phyloP scores from a whole-genome alignment of 108 stramenopile genomes.

The Fistulifera pelliculosa region DNA sequence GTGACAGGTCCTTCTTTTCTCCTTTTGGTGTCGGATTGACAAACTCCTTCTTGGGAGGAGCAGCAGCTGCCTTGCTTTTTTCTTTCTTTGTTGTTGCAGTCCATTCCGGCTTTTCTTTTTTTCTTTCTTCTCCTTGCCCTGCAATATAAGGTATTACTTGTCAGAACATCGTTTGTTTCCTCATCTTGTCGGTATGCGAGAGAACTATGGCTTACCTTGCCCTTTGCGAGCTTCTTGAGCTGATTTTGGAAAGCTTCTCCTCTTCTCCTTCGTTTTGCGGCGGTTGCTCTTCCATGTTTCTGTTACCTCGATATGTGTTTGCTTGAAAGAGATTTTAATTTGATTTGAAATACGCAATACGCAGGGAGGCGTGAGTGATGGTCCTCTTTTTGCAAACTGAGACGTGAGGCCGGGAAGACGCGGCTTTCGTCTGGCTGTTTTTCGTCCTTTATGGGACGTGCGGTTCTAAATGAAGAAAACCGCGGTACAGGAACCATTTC shows the following conservation, averaged over 20 bases:
- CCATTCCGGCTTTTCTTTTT: conserved; percentile 84
- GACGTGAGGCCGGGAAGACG: too few species aligned
- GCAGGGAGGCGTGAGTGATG: too few species aligned
- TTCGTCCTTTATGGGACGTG: too few species aligned
- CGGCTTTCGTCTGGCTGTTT: too few species aligned
- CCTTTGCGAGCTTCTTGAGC: conserved; percentile 80
- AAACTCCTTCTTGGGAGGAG: conserved; percentile 34
- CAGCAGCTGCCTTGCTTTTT: conserved; percentile 42
- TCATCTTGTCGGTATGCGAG: too few species aligned
- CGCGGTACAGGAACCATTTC: too few species aligned
- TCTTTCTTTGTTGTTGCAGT: conserved; percentile 44
- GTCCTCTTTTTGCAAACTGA: too few species aligned
- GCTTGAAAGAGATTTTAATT: too few species aligned
- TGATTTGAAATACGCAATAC: too few species aligned
- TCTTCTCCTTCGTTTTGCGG: conserved; percentile 10
- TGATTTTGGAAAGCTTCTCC: conserved; percentile 67
- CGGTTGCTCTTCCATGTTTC: neutral
- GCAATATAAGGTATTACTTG: too few species aligned
- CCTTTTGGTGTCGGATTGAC: conserved; percentile 85
- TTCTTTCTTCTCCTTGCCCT: conserved; percentile 21
- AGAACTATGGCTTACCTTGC: conserved; percentile 27
- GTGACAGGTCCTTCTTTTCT: conserved; percentile 72
- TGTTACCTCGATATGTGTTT: neutral
- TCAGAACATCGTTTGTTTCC: neutral
- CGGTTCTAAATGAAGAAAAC: too few species aligned